phyloP scores from a whole-genome alignment of 208 protist species.

The Novymonas esmeraldas region DNA sequence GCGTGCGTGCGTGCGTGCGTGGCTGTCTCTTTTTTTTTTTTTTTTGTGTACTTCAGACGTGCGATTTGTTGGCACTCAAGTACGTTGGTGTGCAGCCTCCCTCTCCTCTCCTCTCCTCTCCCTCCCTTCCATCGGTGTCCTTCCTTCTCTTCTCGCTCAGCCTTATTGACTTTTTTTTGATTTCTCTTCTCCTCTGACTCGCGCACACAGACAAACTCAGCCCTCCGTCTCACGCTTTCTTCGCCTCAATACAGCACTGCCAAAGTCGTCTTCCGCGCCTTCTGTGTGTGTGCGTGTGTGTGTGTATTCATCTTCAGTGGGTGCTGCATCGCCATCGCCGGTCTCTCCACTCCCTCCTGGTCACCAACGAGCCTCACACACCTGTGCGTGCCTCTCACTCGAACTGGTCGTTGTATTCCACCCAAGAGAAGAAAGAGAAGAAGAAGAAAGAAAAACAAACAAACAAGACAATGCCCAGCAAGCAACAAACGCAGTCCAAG shows the following conservation, averaged over 20 bases:
- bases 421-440: neutral
- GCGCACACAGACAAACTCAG: neutral
- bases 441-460: neutral
- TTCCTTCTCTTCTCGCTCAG: neutral
- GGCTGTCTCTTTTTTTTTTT: neutral
- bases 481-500: constrained; percentile 8
- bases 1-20: no score
- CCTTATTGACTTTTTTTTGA: neutral
- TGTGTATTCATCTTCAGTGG: constrained; percentile 3
- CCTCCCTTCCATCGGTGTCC: neutral
- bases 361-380: no score
- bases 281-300: no score
- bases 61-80: neutral
- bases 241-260: neutral
- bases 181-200: no score
- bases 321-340: no score
- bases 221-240: neutral
- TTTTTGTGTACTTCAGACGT: neutral
- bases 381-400: no score
- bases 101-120: neutral
- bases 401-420: no score
- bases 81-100: no score
- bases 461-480: constrained; percentile 28
- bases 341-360: no score
- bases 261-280: no score